Base-by-base conservation (phyloP, 2,329 filamentous ascomycete genomes). In the Xylaria arbuscula region DNA sequence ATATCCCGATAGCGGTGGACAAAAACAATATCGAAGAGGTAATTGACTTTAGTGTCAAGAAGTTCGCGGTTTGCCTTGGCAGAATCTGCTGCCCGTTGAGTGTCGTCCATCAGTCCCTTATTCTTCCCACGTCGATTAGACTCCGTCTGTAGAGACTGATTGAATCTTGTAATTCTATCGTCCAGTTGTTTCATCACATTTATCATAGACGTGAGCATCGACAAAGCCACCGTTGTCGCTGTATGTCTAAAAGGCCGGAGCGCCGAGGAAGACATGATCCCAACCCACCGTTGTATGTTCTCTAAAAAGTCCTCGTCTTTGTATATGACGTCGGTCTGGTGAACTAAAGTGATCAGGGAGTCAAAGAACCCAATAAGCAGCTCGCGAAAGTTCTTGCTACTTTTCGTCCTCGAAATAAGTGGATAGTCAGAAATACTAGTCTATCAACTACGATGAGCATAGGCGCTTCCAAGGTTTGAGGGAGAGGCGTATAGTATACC, bases 1-100 rank as follows among this genome's bases (percentile, higher is more conserved):
- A 98, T 89, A 78, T 99, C 96, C 69, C 96, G 92, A 80, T 98
- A 99, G 56, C 96, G 90, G 80, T 99, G 95, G 36, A 98, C 92
- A 78, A 97, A 99, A 55, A 98, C 90, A 1, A 93, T 92, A 73
- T 97, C 92, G 77, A 98, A 97, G 75, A 94, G 93, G 72, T 97
- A 93, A 72, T 91, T 91, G 66, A 98, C 89, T 68, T 90, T 86
- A 36, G 87, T 86, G 71, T 93, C 90, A 62, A 93, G 88, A 13
- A 86, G 83, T 67, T 93, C 90, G 40, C 93, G 86, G 76, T 90
- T 90, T 69, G 88, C 83, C 71, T 90, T 90, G 42, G 90, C 89
- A 72, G 94, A 88, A 51, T 91, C 86, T 47, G 95, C 85, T 64
- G 89, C 91, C 50, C 88, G 85, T 76, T 97, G 89, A 28, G 96